Evolutionary conservation across 768 basidiomycete species (phyloP).

Genomic region (Lentinula detonsa): DNA sequence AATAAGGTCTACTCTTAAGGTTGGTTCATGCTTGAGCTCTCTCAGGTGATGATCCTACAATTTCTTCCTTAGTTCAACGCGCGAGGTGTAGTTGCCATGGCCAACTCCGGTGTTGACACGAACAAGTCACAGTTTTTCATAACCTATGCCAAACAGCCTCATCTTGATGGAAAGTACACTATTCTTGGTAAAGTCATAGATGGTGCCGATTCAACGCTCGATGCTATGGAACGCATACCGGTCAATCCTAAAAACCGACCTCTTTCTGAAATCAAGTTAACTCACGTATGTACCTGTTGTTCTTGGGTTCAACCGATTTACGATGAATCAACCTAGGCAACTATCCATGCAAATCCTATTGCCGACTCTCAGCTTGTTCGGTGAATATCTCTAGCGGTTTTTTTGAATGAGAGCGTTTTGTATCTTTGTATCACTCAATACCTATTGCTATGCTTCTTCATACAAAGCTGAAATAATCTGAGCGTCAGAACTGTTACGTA

Average conservation of each 20-base stretch:
- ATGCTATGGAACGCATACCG: slow-evolving; percentile 88
- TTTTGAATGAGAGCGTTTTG: neutral
- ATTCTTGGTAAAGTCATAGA: slow-evolving; percentile 99
- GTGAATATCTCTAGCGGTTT: slow-evolving; percentile 10
- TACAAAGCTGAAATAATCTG: too few species aligned
- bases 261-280: slow-evolving; percentile 76
- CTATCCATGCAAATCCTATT: slow-evolving; percentile 93
- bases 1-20: slow-evolving; percentile 90
- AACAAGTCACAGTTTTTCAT: slow-evolving; percentile 93
- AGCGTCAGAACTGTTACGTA: too few species aligned
- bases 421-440: neutral
- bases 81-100: slow-evolving; percentile 96
- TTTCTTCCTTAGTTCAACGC: slow-evolving; percentile 71
- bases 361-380: slow-evolving; percentile 63
- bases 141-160: slow-evolving; percentile 87
- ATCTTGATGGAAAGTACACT: slow-evolving; percentile 91
- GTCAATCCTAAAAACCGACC: slow-evolving; percentile 91
- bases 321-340: slow-evolving; percentile 41
- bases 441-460: too few species aligned
- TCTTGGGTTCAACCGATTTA: slow-evolving; percentile 6
- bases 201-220: slow-evolving; percentile 89
- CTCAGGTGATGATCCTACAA: slow-evolving; percentile 15
- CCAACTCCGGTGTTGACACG: slow-evolving; percentile 89
- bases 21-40: slow-evolving; percentile 23
- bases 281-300: slow-evolving; percentile 47